These are phyloP conservation scores for Mycena galericulata DNA, from an alignment of 768 basidiomycete genomes.

Conservation along the genomic window DNA sequence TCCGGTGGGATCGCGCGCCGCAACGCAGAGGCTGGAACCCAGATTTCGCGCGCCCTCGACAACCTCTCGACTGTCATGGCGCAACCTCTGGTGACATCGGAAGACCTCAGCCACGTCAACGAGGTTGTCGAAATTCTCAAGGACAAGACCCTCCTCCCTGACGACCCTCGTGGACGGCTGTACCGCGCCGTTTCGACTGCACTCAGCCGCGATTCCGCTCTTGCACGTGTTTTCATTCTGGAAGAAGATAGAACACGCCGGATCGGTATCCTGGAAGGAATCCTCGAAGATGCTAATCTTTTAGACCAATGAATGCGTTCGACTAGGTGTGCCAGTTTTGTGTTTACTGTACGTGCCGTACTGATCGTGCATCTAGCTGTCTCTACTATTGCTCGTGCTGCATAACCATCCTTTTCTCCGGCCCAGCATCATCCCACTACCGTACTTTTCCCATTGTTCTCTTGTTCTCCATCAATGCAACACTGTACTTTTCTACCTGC, in stretches of 20 bases:
- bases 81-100: neutral
- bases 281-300: neutral
- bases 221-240: conserved; percentile 4
- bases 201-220: neutral
- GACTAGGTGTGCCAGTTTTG: neutral
- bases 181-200: neutral
- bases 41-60: conserved; percentile 4
- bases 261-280: neutral
- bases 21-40: conserved; percentile 13
- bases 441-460: no score
- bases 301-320: neutral
- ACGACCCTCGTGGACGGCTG: neutral
- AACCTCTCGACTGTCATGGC: neutral
- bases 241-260: neutral
- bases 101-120: conserved; percentile 1
- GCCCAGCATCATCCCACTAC: no score
- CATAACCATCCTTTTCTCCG: no score
- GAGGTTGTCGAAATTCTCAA: neutral
- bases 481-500: neutral
- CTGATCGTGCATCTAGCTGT: no score
- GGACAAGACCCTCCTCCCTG: neutral
- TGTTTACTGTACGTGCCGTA: neutral
- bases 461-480: no score
- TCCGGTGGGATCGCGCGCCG: conserved; percentile 4
- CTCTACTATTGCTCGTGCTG: no score